A percentile compares a stretch with the other conserved stretches of the same genome.
Conservation (phyloP, 495 filamentous ascomycete genomes). For the Xylaria cubensis region DNA sequence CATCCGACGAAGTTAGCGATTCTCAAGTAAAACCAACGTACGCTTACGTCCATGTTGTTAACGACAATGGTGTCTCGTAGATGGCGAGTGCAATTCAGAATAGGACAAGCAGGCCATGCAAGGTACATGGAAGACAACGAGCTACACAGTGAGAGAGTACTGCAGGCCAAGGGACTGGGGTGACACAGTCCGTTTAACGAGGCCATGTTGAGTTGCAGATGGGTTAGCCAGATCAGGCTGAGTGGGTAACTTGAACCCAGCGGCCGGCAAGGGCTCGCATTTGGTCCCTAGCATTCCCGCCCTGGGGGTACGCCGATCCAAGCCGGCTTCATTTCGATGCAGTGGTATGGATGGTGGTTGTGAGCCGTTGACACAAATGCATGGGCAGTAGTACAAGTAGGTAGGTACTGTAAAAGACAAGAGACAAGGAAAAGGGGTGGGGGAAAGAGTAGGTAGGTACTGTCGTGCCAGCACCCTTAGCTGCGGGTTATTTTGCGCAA, state of each 20-base stretch:
- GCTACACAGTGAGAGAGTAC: conserved; percentile 9
- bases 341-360: conserved; percentile 7
- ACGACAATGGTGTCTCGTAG: background rate
- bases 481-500: conserved; percentile 19
- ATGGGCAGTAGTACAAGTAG: background rate
- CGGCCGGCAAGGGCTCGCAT: conserved; percentile 22
- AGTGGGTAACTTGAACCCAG: conserved; percentile 17
- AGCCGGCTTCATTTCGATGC: conserved; percentile 9
- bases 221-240: conserved; percentile 22
- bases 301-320: conserved; percentile 20
- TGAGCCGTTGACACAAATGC: conserved; percentile 15
- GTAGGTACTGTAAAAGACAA: background rate
- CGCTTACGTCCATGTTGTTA: background rate
- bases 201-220: background rate
- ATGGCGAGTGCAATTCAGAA: conserved; percentile 2
- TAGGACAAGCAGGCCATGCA: background rate
- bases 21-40: background rate
- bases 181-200: conserved; percentile 10
- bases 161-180: background rate
- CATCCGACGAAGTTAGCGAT: background rate
- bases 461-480: conserved; percentile 8
- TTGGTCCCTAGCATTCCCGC: conserved; percentile 11
- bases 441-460: background rate
- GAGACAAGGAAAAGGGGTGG: conserved; percentile 10
- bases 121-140: conserved; percentile 7